These are phyloP conservation scores for Rhodamnia argentea DNA, from an alignment of 345 rosid genomes.

Conservation along the genomic window DNA sequence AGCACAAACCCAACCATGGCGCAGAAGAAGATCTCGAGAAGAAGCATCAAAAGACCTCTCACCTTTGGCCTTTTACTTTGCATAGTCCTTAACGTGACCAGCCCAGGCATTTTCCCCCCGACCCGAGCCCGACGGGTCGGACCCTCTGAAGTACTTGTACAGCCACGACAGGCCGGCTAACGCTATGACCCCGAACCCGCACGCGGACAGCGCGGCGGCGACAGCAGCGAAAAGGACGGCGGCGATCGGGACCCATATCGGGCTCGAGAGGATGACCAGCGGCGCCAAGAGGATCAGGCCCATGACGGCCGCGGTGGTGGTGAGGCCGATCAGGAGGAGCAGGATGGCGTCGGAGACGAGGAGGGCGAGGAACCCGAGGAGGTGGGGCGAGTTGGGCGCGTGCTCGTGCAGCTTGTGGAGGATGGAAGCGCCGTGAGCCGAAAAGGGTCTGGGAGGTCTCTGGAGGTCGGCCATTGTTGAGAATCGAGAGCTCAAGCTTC, in stretches of 20 bases:
- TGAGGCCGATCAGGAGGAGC: conserved; percentile 57
- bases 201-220: conserved; percentile 34
- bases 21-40: too few species aligned
- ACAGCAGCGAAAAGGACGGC: conserved; percentile 18
- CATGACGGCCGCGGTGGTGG: conserved; percentile 28
- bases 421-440: conserved; percentile 14
- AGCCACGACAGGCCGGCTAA: conserved; percentile 51
- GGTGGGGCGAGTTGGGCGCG: conserved; percentile 45
- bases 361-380: conserved; percentile 43
- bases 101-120: conserved; percentile 69
- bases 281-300: conserved; percentile 52
- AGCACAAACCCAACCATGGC: neutral
- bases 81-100: conserved; percentile 57
- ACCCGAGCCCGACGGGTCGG: conserved; percentile 64
- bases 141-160: conserved; percentile 52
- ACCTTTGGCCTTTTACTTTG: conserved; percentile 26
- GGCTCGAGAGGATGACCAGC: conserved; percentile 53
- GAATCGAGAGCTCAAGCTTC: neutral
- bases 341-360: conserved; percentile 49
- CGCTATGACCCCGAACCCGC: conserved; percentile 36
- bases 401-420: conserved; percentile 37
- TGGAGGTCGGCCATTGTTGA: neutral
- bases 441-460: conserved; percentile 7
- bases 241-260: conserved; percentile 59
- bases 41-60: neutral